Evolutionary conservation across 75 land plant genomes (phyloP).

Genomic region (Pinus tabuliformis): DNA sequence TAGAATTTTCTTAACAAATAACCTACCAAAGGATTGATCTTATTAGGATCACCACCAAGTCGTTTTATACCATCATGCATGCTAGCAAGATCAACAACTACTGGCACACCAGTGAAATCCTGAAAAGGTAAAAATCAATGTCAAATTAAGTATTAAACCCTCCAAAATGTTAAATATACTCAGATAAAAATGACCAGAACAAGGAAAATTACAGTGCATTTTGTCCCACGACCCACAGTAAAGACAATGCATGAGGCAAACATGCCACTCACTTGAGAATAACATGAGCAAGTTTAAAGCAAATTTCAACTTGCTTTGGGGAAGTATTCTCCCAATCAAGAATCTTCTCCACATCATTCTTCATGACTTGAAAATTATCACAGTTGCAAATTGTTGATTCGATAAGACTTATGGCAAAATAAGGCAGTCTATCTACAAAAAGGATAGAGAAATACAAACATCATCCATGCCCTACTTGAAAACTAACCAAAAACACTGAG

Average conservation of each 20-base stretch:
- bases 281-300: slow-evolving; percentile 94
- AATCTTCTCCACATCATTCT: slow-evolving; percentile 91
- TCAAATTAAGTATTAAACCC: background rate
- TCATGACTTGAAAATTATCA: slow-evolving; percentile 86
- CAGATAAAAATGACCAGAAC: slow-evolving; percentile 1
- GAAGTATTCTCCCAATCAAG: slow-evolving; percentile 90
- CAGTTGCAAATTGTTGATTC: slow-evolving; percentile 95
- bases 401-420: slow-evolving; percentile 81
- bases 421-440: slow-evolving; percentile 77
- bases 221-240: background rate
- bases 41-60: slow-evolving; percentile 78
- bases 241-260: background rate
- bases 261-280: slow-evolving; percentile 67
- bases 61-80: slow-evolving; percentile 94
- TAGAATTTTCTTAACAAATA: background rate
- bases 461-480: background rate
- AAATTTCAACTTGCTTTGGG: slow-evolving; percentile 91
- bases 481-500: background rate
- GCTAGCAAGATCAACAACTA: slow-evolving; percentile 89
- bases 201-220: background rate
- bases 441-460: background rate
- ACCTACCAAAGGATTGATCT: slow-evolving; percentile 91
- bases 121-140: slow-evolving; percentile 10
- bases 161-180: background rate
- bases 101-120: slow-evolving; percentile 98